Conservation (phyloP, 2,329 filamentous ascomycete species). For the Cladosporium sp. region DNA sequence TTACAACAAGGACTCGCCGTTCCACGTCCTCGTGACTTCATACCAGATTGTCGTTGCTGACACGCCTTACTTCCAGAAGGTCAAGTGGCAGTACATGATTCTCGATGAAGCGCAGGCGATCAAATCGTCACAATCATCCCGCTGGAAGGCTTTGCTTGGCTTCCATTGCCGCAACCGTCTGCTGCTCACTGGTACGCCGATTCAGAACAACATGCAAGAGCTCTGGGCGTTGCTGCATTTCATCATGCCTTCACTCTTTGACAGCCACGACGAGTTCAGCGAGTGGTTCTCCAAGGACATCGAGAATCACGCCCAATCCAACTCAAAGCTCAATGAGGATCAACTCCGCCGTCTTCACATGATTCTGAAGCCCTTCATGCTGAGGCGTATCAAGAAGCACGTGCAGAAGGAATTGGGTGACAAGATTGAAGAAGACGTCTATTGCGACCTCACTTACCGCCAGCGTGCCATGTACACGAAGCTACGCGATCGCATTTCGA, state of each 20-base stretch:
- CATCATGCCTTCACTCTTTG: slow-evolving; percentile 99
- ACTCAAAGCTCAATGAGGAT: slow-evolving; percentile 98
- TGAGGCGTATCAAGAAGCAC: slow-evolving; percentile 98
- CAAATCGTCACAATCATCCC: slow-evolving; percentile 92
- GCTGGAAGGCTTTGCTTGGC: slow-evolving; percentile 90
- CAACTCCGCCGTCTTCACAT: slow-evolving; percentile 95
- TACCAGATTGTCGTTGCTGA: slow-evolving; percentile 97
- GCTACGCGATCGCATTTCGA: slow-evolving; percentile 92
- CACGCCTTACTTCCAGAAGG: slow-evolving; percentile 96
- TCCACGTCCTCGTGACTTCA: slow-evolving; percentile 93
- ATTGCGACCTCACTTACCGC: slow-evolving; percentile 93
- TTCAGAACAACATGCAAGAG: slow-evolving; percentile 99
- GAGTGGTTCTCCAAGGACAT: slow-evolving; percentile 96
- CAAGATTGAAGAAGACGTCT: slow-evolving; percentile 95
- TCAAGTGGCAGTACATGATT: slow-evolving; percentile 99
- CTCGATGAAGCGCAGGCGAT: slow-evolving; percentile 97
- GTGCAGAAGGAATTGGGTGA: slow-evolving; percentile 98
- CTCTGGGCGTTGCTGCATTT: slow-evolving; percentile 96
- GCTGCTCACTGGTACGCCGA: slow-evolving; percentile 89
- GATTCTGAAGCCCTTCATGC: slow-evolving; percentile 99
- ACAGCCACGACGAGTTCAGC: slow-evolving; percentile 86
- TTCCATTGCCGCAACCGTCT: slow-evolving; percentile 95
- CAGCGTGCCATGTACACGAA: slow-evolving; percentile 91
- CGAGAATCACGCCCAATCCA: slow-evolving; percentile 95
- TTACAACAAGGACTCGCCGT: slow-evolving; percentile 85